Percentiles rank a stretch among this genome's conserved stretches.
Conservation (phyloP, 805 yeast species). For the Candida boleticola region DNA sequence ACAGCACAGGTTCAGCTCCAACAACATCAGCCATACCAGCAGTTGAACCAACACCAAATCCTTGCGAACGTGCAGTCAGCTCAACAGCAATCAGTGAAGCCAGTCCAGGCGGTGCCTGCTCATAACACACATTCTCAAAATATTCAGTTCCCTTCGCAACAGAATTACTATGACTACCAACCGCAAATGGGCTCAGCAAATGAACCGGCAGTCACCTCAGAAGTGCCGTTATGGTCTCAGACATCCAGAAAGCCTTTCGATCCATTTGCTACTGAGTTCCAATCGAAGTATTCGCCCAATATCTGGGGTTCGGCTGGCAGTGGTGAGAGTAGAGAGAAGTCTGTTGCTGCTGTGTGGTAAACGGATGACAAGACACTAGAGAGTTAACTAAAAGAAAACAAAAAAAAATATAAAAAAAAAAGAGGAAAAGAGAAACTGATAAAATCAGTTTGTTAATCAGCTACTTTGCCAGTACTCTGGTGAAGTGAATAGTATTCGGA, state of each 20-base stretch:
- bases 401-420: neutral
- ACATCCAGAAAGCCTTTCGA: neutral
- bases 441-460: no score
- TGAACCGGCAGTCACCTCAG: neutral
- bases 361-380: neutral
- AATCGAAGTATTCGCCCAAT: neutral
- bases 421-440: neutral
- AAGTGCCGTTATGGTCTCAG: neutral
- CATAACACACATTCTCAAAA: neutral
- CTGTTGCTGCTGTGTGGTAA: slow-evolving; percentile 1
- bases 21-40: neutral
- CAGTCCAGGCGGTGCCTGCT: neutral
- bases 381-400: neutral
- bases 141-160: neutral
- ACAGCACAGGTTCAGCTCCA: neutral
- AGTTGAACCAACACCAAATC: neutral
- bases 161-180: neutral
- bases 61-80: neutral
- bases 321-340: neutral
- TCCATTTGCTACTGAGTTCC: slow-evolving; percentile 3
- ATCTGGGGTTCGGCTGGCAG: slow-evolving; percentile 3
- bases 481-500: no score
- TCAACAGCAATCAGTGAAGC: neutral
- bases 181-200: neutral
- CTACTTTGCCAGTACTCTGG: no score